Conservation (phyloP, 495 filamentous ascomycete genomes). For the Daldinia loculata region DNA sequence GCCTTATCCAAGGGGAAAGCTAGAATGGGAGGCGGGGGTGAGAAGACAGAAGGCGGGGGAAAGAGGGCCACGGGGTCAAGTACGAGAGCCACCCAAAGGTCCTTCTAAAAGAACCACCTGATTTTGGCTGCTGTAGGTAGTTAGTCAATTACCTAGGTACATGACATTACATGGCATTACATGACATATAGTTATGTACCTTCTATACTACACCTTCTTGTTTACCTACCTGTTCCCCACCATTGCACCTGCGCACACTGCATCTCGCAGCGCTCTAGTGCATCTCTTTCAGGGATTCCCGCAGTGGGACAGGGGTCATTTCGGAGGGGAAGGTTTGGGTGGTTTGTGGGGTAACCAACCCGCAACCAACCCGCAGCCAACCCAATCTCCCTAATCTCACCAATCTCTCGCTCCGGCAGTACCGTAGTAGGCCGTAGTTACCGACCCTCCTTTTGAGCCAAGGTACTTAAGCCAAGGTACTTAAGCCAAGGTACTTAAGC, state of each 20-base stretch:
- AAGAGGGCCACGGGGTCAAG: slow-evolving; percentile 36
- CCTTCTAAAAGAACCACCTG: slow-evolving; percentile 33
- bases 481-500: too few species aligned
- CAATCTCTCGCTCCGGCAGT: slow-evolving; percentile 32
- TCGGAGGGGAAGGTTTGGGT: slow-evolving; percentile 21
- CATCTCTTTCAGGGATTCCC: slow-evolving; percentile 23
- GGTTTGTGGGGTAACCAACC: slow-evolving; percentile 43
- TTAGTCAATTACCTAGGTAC: slow-evolving; percentile 15
- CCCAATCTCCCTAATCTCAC: slow-evolving; percentile 33
- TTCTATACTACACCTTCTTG: background rate
- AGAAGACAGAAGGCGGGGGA: slow-evolving; percentile 19
- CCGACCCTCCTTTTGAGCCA: slow-evolving; percentile 15
- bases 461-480: too few species aligned
- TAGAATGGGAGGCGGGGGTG: slow-evolving; percentile 5
- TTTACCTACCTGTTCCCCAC: slow-evolving; percentile 19
- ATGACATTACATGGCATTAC: background rate
- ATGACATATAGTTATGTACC: background rate
- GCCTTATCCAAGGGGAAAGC: slow-evolving; percentile 4
- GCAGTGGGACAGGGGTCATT: slow-evolving; percentile 23
- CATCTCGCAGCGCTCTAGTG: slow-evolving; percentile 25
- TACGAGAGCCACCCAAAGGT: slow-evolving; percentile 1
- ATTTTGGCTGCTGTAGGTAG: slow-evolving; percentile 26
- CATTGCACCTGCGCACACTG: slow-evolving; percentile 28
- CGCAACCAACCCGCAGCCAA: slow-evolving; percentile 2
- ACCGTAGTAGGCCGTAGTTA: slow-evolving; percentile 41